These are phyloP conservation scores for Jasminum sambac DNA, from an alignment of 257 asterid species.

Conservation along the genomic window DNA sequence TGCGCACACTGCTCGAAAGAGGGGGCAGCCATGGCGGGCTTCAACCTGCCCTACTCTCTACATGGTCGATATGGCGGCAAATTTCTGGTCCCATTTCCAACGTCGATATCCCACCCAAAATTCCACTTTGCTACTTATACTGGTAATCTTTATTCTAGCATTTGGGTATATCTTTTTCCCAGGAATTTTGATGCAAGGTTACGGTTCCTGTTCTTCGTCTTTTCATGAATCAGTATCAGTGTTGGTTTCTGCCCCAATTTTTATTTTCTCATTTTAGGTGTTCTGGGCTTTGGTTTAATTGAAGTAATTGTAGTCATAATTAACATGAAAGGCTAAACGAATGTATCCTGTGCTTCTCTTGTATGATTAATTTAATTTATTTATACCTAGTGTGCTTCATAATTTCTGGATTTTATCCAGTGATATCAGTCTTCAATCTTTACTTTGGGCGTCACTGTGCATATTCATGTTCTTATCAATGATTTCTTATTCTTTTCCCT, in stretches of 20 bases:
- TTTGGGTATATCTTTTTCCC: constrained; percentile 7
- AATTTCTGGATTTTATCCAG: not conserved
- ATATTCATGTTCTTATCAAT: not conserved
- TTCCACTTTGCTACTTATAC: constrained; percentile 30
- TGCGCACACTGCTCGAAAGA: not conserved
- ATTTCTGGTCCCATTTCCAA: constrained; percentile 34
- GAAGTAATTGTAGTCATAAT: not conserved
- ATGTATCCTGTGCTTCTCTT: not conserved
- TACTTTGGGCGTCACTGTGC: not conserved
- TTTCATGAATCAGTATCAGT: not conserved
- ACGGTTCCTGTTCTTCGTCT: not conserved
- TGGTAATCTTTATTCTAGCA: constrained; percentile 35
- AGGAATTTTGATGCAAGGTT: not conserved
- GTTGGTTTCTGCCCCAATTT: not conserved
- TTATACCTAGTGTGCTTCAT: not conserved
- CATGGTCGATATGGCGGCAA: constrained; percentile 38
- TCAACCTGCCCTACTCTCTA: constrained; percentile 48
- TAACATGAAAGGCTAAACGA: not conserved
- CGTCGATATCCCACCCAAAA: constrained; percentile 33
- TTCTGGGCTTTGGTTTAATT: not conserved
- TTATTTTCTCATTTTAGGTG: not conserved
- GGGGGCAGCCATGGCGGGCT: constrained; percentile 48
- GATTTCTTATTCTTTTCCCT: not conserved
- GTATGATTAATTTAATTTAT: not conserved
- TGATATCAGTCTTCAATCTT: not conserved